Percentiles rank a stretch among this genome's conserved stretches.
phyloP scores from a whole-genome alignment of 2,329 filamentous ascomycete species.

The Chaetomium strumarium region DNA sequence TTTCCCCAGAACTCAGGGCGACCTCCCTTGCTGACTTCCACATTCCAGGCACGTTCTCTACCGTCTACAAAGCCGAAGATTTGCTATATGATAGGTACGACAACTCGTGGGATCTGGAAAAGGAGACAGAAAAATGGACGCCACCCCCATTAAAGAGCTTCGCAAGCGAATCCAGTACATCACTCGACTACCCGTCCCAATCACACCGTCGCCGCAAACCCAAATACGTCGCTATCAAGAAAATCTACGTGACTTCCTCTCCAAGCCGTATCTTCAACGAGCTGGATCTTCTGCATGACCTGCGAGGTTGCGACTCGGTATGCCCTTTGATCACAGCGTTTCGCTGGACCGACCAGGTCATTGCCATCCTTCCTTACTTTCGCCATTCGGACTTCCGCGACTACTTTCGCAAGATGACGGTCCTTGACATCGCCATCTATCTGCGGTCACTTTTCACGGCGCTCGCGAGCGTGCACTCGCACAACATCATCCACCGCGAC shows the following conservation, averaged over 20 bases:
- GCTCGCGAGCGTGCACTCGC: constrained; percentile 72
- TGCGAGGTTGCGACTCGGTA: constrained; percentile 75
- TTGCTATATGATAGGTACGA: constrained; percentile 74
- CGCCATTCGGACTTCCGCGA: constrained; percentile 90
- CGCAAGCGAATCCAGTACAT: constrained; percentile 29
- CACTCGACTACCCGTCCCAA: constrained; percentile 19
- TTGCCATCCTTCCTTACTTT: constrained; percentile 93
- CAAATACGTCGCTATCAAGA: constrained; percentile 94
- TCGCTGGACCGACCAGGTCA: constrained; percentile 85
- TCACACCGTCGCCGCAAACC: constrained; percentile 42
- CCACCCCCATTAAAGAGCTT: constrained; percentile 59
- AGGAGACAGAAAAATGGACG: constrained; percentile 59
- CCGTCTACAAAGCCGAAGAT: constrained; percentile 97
- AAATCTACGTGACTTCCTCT: constrained; percentile 98
- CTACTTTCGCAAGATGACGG: constrained; percentile 87
- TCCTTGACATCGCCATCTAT: constrained; percentile 83
- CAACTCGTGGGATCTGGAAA: constrained; percentile 79
- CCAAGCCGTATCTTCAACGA: constrained; percentile 93
- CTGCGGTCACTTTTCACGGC: constrained; percentile 84
- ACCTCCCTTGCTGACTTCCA: neutral
- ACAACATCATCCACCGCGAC: constrained; percentile 84
- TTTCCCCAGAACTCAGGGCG: neutral
- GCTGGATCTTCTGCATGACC: constrained; percentile 83
- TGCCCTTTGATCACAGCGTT: constrained; percentile 98
- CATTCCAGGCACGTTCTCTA: constrained; percentile 82